Evolutionary conservation across 768 basidiomycete genomes (phyloP), one percentile per base, ranked within the genome.

Genomic region (Xerocomus brunneocitrinus): DNA sequence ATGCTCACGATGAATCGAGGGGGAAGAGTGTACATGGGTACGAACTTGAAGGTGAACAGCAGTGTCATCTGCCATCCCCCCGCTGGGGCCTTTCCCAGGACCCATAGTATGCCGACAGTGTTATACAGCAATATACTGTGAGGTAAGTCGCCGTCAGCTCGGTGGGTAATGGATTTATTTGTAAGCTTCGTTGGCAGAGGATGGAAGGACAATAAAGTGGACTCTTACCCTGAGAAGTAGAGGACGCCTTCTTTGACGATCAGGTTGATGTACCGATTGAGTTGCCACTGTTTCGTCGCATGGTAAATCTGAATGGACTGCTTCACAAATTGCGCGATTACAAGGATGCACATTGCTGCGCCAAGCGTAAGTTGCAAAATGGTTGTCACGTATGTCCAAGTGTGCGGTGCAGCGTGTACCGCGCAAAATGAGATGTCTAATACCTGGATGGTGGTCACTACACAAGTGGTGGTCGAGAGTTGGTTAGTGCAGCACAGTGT

Each of bases 151-250:
- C 14, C 13, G 43, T 19, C 9, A 30, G 43, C 28, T 14, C 4
- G 14, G 27, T 22, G 5, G 22, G 25, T 19, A 19, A 19, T 19
- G 19, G 19, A 19, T 19, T 19, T 19, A 4, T 8, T 8, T 5
- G 16, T 9, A 35, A 9, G 12, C 10, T 35, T 10, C 12, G 34
- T 36, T 14, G 35, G 27, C 16, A 16, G 14, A 16, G 35, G 35
- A 14, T 16, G 8, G 8, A 27, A 2, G 4, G 9, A 13, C 25
- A 24, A 27, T 1, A 27, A 19, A 5, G 8, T 38, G 27, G n/a
- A 49, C 19, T 19, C 56, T 13, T 50, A 58, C 56, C 39, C 25
- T 12, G 54, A 13, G 14, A 58, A 58, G 42, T 60, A 60, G 16
- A 58, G 10, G 22, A 54, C 24, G 6, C 58, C 53, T 27, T 60